Evolutionary conservation across 2,329 filamentous ascomycete genomes (phyloP).

Genomic region (Trichophyton rubrum): DNA sequence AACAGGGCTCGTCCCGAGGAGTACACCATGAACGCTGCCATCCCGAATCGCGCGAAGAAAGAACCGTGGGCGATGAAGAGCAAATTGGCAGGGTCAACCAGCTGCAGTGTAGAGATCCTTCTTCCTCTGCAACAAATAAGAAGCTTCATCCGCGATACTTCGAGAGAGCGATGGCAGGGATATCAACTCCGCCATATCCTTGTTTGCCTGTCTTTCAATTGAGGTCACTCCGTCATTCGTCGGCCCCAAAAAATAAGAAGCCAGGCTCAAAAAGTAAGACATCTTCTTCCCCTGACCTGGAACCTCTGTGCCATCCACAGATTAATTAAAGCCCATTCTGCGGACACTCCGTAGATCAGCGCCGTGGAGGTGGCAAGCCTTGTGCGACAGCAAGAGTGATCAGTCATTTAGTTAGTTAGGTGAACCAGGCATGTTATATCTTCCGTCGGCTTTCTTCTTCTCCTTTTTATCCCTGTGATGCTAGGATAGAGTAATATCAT

Average conservation of each 20-base stretch:
- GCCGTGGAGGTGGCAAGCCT: background rate
- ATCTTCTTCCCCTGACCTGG: background rate
- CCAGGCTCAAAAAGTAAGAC: background rate
- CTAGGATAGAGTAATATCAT: background rate
- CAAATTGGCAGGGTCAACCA: background rate
- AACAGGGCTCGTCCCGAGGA: background rate
- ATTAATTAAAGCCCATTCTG: background rate
- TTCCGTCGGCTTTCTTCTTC: background rate
- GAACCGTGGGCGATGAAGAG: background rate
- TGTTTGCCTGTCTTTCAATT: background rate
- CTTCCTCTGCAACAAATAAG: background rate
- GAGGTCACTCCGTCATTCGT: background rate
- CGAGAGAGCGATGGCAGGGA: background rate
- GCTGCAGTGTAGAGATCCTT: background rate
- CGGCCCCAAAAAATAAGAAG: background rate
- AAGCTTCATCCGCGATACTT: background rate
- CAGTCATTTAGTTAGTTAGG: background rate
- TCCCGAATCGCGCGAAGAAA: background rate
- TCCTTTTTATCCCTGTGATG: background rate
- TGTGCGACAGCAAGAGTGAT: background rate
- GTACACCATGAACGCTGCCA: background rate
- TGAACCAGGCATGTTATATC: background rate
- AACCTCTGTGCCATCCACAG: background rate
- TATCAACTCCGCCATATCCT: background rate
- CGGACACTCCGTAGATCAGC: slow-evolving; percentile 1